A percentile compares a stretch with the other conserved stretches of the same genome.
phyloP scores from a whole-genome alignment of 2,329 filamentous ascomycete genomes.

The Exserohilum rostratum region DNA sequence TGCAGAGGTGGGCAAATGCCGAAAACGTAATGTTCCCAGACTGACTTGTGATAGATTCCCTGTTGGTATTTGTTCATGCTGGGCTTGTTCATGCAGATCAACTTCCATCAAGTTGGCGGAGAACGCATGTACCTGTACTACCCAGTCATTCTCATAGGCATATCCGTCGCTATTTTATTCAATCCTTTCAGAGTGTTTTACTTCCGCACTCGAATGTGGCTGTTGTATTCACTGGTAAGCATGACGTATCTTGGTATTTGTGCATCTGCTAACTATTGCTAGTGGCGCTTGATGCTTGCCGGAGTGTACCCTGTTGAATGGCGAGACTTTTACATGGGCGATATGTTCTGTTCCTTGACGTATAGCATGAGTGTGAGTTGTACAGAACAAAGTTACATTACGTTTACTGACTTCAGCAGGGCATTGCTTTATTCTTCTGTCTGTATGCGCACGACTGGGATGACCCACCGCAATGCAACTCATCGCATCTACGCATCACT shows the following conservation, averaged over 20 bases:
- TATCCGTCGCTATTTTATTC: constrained; percentile 73
- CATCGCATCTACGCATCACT: constrained; percentile 77
- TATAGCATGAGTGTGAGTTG: constrained; percentile 81
- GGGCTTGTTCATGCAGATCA: constrained; percentile 85
- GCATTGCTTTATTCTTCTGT: constrained; percentile 93
- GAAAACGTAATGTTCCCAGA: not conserved
- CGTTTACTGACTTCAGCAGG: constrained; percentile 54
- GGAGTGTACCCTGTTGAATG: constrained; percentile 95
- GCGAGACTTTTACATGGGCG: constrained; percentile 94
- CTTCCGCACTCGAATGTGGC: constrained; percentile 80
- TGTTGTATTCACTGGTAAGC: constrained; percentile 84
- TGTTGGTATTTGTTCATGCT: constrained; percentile 78
- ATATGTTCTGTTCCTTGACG: constrained; percentile 95
- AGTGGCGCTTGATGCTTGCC: constrained; percentile 85
- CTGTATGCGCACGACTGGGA: constrained; percentile 82
- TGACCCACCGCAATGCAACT: constrained; percentile 79
- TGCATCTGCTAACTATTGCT: constrained; percentile 33
- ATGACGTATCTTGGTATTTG: not conserved
- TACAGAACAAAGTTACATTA: not conserved
- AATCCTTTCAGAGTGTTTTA: constrained; percentile 77
- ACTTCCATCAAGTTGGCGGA: constrained; percentile 74
- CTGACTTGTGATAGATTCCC: constrained; percentile 64
- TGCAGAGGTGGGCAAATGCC: constrained; percentile 62
- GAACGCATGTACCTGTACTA: constrained; percentile 81
- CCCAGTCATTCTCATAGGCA: constrained; percentile 76